Base-by-base conservation (phyloP, 2,329 filamentous ascomycete species). In the Penicillium frequentans region DNA sequence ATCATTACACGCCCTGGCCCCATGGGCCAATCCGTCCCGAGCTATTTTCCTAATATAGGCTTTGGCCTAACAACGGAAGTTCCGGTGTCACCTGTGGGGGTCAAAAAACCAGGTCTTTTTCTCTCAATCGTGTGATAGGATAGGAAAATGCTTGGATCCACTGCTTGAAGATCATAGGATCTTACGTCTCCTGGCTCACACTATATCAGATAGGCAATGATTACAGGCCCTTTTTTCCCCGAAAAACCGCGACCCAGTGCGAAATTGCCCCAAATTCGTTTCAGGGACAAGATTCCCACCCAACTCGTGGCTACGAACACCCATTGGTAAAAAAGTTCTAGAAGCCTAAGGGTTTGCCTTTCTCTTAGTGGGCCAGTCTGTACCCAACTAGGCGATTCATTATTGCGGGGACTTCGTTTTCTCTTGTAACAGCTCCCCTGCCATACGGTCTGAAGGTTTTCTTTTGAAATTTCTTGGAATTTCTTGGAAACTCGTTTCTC, bases 61-160 rank as follows among this genome's bases (percentile, higher is more conserved):
- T 60, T 56, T 52, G 49, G 53, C 51, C 53, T 61, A 58, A 56
- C 19, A 51, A 57, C 39, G 54, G 56, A 57, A 37, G 39, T 49
- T 49, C 58, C 60, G 58, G 49, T 64, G 64, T 64, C 58, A 66
- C 19, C 50, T 62, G 62, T 67, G 64, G 64, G 60, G 64, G 55
- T 58, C 55, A 45, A 64, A 64, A 63, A 50, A 54, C 48, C 42
- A 46, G n/a, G 50, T 46, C 37, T 19, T 60, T 51, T 24, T 42
- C 46, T 51, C 52, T 53, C 43, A 27, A 46, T 46, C 35, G 19
- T 47, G 21, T 43, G 27, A 53, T 37, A 26, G 50, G 50, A 42
- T 42, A 19, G 21, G 14, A 42, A 19, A 3, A 42, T 42, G n/a
- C 5, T 42, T 13, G 19, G 39, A 46, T 58, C 55, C 63, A 60